Conservation (phyloP, 139 green algal species). For the Trebouxia sp. region DNA sequence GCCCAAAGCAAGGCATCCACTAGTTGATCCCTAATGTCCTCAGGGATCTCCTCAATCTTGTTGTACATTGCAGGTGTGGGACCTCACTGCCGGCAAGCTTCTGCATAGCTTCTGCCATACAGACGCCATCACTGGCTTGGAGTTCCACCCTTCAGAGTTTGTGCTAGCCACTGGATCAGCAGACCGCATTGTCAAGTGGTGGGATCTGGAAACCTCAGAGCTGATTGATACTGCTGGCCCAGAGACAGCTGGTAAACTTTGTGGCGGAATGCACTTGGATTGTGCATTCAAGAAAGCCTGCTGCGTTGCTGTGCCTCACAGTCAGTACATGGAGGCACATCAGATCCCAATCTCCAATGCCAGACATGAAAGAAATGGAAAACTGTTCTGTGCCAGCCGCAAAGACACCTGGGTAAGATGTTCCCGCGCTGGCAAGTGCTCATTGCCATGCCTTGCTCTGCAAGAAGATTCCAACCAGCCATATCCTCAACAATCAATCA, state of each 20-base stretch:
- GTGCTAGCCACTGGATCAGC: slow-evolving; percentile 70
- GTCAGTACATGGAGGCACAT: neutral
- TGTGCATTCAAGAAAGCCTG: neutral
- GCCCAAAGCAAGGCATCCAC: no score
- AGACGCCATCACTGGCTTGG: slow-evolving; percentile 63
- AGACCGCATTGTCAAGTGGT: slow-evolving; percentile 77
- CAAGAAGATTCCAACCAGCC: neutral
- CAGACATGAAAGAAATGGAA: no score
- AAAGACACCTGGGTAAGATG: no score
- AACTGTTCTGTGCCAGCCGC: no score
- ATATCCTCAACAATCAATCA: neutral
- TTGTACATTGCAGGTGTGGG: slow-evolving; percentile 84
- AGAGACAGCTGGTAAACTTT: slow-evolving; percentile 50
- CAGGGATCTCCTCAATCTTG: no score
- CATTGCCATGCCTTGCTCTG: no score
- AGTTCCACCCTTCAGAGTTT: slow-evolving; percentile 86
- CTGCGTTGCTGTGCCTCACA: neutral
- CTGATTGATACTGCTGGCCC: slow-evolving; percentile 57
- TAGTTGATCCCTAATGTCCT: no score
- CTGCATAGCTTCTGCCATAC: slow-evolving; percentile 68
- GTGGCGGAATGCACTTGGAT: neutral
- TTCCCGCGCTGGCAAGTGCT: no score
- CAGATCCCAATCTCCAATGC: no score
- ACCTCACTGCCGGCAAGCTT: slow-evolving; percentile 68
- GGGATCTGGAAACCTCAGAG: slow-evolving; percentile 81